phyloP scores from a whole-genome alignment of 2,329 filamentous ascomycete genomes.

The Trichocomaceae sp. region DNA sequence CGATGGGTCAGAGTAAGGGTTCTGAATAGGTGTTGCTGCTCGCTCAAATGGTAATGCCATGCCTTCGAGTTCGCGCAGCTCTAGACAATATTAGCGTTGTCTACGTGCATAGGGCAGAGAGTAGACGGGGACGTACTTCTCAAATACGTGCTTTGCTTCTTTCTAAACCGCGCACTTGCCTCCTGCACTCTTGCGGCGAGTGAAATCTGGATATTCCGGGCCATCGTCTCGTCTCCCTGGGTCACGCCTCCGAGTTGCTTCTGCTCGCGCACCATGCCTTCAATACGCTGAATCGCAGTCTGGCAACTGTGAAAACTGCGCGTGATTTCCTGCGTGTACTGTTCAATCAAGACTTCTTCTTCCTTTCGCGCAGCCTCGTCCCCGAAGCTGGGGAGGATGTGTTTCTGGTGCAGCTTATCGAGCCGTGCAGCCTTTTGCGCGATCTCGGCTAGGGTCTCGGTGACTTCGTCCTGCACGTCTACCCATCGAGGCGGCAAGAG shows the following conservation, averaged over 20 bases:
- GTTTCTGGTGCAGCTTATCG: slow-evolving; percentile 92
- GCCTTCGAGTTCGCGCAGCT: slow-evolving; percentile 67
- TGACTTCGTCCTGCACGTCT: slow-evolving; percentile 89
- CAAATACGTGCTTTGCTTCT: slow-evolving; percentile 94
- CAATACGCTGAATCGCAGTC: slow-evolving; percentile 77
- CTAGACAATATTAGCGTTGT: slow-evolving; percentile 36
- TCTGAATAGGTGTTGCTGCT: slow-evolving; percentile 47
- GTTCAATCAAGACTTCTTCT: slow-evolving; percentile 87
- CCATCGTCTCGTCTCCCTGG: slow-evolving; percentile 88
- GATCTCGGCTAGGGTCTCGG: slow-evolving; percentile 72
- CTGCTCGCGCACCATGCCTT: slow-evolving; percentile 76
- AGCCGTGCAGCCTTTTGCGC: slow-evolving; percentile 75
- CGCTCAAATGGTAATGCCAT: slow-evolving; percentile 48
- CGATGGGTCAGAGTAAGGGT: slow-evolving; percentile 74
- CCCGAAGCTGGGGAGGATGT: slow-evolving; percentile 92
- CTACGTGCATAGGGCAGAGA: no score
- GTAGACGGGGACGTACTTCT: slow-evolving; percentile 64
- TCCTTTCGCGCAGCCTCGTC: slow-evolving; percentile 82
- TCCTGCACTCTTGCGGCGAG: slow-evolving; percentile 85
- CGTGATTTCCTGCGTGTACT: slow-evolving; percentile 83
- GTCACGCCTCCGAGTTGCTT: slow-evolving; percentile 64
- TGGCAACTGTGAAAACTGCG: slow-evolving; percentile 85
- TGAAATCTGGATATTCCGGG: slow-evolving; percentile 88
- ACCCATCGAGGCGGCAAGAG: slow-evolving; percentile 91
- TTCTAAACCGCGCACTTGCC: slow-evolving; percentile 83